Evolutionary conservation across 306 rosid genomes (phyloP), one percentile per base, ranked within the genome.

Genomic region (Vigna mungo): DNA sequence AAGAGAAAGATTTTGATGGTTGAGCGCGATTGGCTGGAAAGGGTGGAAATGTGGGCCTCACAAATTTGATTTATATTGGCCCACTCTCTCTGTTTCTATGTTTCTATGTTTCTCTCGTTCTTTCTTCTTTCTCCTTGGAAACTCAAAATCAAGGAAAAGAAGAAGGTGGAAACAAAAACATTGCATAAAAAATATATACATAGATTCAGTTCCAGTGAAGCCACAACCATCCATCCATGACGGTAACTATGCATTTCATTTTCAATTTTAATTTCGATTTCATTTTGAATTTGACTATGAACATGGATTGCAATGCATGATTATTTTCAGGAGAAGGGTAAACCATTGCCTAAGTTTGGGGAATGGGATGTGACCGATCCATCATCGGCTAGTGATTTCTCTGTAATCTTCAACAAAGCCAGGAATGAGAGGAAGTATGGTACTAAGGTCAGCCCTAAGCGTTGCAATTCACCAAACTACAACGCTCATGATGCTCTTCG

Each of bases 311-410:
- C 48, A 44, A 44, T 43, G 47, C 14, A 43, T 43, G 2, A 43
- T 44, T 13, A 11, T 0, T 1, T 52, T 3, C 27, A 89, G 92
- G 97, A 88, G 37, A 88, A 76, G 37, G 90, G 84, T 68, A 85
- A 73, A 52, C 84, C 97, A 30, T 65, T 91, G 34, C 94, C 97
- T 6, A 91, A 91, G 86, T 92, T 92, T 67, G 96, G 96, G 37
- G 97, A 90, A 66, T 92, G 97, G 97, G 92, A 92, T 62, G 94
- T 90, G 62, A 92, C 87, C 59, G 92, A 93, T 70, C 94, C 94
- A 2, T 83, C 97, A 30, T 89, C 97, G 0, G 96, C 94, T 7
- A 93, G 86, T 80, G 92, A 93, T 32, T 92, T 90, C 87, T 87
- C 97, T 0, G 92, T 84, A 7, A 90, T 92, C 82, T 90, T 92